A percentile compares a stretch with the other conserved stretches of the same genome.
phyloP scores from a whole-genome alignment of 768 basidiomycete genomes.

The Pulveroboletus sp. region DNA sequence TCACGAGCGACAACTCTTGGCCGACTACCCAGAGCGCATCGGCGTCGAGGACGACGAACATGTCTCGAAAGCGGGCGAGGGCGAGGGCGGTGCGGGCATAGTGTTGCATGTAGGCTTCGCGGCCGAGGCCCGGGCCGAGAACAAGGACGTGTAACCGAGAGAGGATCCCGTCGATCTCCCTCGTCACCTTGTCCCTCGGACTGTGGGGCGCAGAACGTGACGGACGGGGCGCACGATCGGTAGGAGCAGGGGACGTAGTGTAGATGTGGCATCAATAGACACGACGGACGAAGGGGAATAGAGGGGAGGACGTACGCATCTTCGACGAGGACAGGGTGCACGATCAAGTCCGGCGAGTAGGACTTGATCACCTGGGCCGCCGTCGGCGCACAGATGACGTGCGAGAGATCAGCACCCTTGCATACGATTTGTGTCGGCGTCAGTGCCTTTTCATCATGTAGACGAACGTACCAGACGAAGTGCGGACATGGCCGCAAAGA shows the following conservation, averaged over 20 bases:
- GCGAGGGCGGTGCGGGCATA: slow-evolving; percentile 73
- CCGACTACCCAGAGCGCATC: slow-evolving; percentile 86
- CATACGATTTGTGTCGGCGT: neutral
- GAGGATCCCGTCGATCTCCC: slow-evolving; percentile 62
- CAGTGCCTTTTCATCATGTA: neutral
- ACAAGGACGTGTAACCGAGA: slow-evolving; percentile 88
- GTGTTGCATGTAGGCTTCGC: slow-evolving; percentile 84
- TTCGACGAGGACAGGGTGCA: slow-evolving; percentile 84
- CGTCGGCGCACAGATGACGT: slow-evolving; percentile 93
- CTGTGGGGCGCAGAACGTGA: slow-evolving; percentile 32
- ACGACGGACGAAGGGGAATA: no score
- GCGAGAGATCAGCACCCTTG: slow-evolving; percentile 90
- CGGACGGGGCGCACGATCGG: no score
- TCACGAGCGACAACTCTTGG: slow-evolving; percentile 64
- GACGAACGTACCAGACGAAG: slow-evolving; percentile 59
- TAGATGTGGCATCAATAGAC: neutral
- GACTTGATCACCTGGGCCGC: slow-evolving; percentile 94
- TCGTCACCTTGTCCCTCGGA: slow-evolving; percentile 41
- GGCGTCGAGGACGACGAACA: slow-evolving; percentile 93
- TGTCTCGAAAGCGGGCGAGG: slow-evolving; percentile 65
- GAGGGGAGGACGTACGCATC: slow-evolving; percentile 47
- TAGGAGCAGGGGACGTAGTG: no score
- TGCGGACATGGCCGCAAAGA: slow-evolving; percentile 89
- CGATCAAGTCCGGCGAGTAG: slow-evolving; percentile 95
- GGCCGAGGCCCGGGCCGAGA: slow-evolving; percentile 91